phyloP scores from a whole-genome alignment of 2,329 filamentous ascomycete genomes.

The Nigrospora osmanthi region DNA sequence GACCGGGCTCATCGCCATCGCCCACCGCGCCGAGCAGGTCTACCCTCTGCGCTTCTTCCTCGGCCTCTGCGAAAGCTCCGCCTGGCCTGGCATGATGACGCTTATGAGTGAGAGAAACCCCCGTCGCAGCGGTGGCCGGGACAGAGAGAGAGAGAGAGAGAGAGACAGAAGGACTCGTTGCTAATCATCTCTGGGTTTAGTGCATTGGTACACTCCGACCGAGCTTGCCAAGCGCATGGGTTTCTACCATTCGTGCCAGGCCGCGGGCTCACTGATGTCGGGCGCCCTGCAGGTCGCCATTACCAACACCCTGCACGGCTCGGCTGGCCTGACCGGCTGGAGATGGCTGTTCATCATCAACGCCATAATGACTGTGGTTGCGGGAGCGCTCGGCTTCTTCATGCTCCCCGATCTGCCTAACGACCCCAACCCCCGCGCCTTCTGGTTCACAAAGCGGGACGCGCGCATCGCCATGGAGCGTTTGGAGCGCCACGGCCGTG shows the following conservation, averaged over 20 bases:
- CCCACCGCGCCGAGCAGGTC: slow-evolving; percentile 23
- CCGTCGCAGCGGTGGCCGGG: no score
- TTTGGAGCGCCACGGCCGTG: slow-evolving; percentile 32
- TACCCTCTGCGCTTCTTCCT: slow-evolving; percentile 31
- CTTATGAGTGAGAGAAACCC: slow-evolving; percentile 21
- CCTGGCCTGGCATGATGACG: slow-evolving; percentile 36
- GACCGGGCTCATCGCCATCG: slow-evolving; percentile 21
- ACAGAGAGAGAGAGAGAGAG: no score
- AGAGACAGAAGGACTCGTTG: not conserved
- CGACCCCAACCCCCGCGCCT: slow-evolving; percentile 28
- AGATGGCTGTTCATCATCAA: slow-evolving; percentile 49
- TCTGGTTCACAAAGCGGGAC: slow-evolving; percentile 36
- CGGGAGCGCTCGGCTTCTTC: slow-evolving; percentile 41
- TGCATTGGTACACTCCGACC: slow-evolving; percentile 32
- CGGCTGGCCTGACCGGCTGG: slow-evolving; percentile 40
- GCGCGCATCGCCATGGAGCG: slow-evolving; percentile 32
- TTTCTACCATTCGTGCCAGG: slow-evolving; percentile 44
- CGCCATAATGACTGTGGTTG: slow-evolving; percentile 43
- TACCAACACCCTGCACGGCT: slow-evolving; percentile 41
- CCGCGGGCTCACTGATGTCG: slow-evolving; percentile 43
- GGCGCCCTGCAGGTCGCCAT: slow-evolving; percentile 46
- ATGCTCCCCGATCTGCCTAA: slow-evolving; percentile 36
- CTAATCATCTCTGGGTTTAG: slow-evolving; percentile 10
- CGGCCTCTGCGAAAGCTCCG: slow-evolving; percentile 28
- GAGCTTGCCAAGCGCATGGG: slow-evolving; percentile 44